phyloP scores from a whole-genome alignment of 306 rosid genomes.

The Pterocarpus santalinus region DNA sequence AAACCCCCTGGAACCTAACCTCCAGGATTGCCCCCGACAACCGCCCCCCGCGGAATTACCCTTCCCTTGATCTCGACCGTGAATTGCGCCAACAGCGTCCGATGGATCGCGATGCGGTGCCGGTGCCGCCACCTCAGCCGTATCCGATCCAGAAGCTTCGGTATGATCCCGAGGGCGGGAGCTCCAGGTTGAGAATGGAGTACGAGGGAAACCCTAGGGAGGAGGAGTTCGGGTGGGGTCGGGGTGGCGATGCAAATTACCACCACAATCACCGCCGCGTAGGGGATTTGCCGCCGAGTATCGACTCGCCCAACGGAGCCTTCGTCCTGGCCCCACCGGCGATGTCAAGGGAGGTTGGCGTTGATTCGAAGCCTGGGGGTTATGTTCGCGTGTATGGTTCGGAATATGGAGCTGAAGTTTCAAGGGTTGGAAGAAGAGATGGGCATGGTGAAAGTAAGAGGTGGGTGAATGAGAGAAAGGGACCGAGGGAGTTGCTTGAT shows the following conservation, averaged over 20 bases:
- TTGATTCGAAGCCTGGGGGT: slow-evolving; percentile 37
- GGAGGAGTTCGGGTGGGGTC: slow-evolving; percentile 41
- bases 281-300: slow-evolving; percentile 37
- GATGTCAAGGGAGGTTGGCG: slow-evolving; percentile 39
- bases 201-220: slow-evolving; percentile 47
- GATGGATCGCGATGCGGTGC: slow-evolving; percentile 17
- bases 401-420: slow-evolving; percentile 43
- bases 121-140: slow-evolving; percentile 18
- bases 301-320: slow-evolving; percentile 11
- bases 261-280: slow-evolving; percentile 48
- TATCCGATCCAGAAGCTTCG: slow-evolving; percentile 40
- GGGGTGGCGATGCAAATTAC: slow-evolving; percentile 44
- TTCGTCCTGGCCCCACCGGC: slow-evolving; percentile 15
- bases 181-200: slow-evolving; percentile 55
- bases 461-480: slow-evolving; percentile 64
- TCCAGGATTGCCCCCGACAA: slow-evolving; percentile 28
- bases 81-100: slow-evolving; percentile 40
- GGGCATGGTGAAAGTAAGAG: slow-evolving; percentile 54
- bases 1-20: slow-evolving; percentile 41
- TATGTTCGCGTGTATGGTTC: slow-evolving; percentile 48
- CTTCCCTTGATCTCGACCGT: slow-evolving; percentile 49
- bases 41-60: slow-evolving; percentile 23
- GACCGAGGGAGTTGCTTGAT: slow-evolving; percentile 55
- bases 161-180: slow-evolving; percentile 46
- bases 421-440: slow-evolving; percentile 49